Conservation (phyloP, 768 basidiomycete species). For the Tulasnella sp. region DNA sequence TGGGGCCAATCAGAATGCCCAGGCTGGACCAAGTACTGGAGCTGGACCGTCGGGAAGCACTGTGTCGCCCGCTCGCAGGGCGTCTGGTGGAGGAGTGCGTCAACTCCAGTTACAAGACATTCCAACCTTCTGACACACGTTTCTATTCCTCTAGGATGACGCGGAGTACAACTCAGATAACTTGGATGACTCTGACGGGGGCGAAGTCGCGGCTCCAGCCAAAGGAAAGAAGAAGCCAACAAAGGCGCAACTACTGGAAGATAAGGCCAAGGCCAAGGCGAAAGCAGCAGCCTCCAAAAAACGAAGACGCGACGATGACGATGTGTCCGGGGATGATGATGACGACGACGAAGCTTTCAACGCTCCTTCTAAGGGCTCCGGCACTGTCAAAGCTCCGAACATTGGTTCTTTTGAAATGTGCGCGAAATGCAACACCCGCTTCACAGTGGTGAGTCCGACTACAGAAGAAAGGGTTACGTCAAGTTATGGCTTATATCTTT, state of each 20-base stretch:
- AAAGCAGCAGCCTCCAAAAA: conserved; percentile 21
- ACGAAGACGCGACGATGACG: conserved; percentile 15
- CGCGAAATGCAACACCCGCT: conserved; percentile 68
- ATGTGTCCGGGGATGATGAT: conserved; percentile 20
- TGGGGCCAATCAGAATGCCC: conserved; percentile 10
- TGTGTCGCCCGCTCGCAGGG: conserved; percentile 7
- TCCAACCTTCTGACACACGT: neutral
- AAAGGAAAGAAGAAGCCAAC: conserved; percentile 47
- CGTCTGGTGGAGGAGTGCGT: conserved; percentile 19
- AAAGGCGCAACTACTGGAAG: conserved; percentile 18
- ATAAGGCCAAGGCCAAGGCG: conserved; percentile 23
- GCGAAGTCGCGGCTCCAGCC: conserved; percentile 28
- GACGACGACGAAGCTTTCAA: conserved; percentile 44
- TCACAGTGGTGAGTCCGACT: conserved; percentile 62
- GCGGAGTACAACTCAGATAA: conserved; percentile 61
- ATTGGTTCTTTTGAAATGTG: conserved; percentile 74
- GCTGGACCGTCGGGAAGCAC: conserved; percentile 12
- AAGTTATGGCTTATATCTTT: neutral
- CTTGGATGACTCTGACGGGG: conserved; percentile 42
- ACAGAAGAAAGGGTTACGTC: neutral
- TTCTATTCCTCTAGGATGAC: neutral
- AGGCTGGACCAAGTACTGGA: conserved; percentile 17
- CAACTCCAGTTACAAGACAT: neutral
- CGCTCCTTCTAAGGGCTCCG: conserved; percentile 43
- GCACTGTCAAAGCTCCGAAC: conserved; percentile 38